Percentiles rank a stretch among this genome's conserved stretches.
phyloP scores from a whole-genome alignment of 2,329 filamentous ascomycete genomes.

The Ophiostoma novo-ulmi region DNA sequence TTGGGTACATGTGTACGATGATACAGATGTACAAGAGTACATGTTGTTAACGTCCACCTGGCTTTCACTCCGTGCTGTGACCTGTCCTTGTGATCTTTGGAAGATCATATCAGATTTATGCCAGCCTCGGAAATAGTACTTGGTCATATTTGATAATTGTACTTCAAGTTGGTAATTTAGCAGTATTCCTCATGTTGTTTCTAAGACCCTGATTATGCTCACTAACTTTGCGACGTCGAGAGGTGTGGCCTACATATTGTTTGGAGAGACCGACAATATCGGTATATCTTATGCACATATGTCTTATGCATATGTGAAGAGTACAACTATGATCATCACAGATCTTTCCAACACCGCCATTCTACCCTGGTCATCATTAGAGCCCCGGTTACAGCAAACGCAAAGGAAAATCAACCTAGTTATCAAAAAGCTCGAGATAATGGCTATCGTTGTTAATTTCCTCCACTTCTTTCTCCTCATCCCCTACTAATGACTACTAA shows the following conservation, averaged over 20 bases:
- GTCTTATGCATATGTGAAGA: no score
- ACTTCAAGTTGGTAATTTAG: not conserved
- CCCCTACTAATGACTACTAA: not conserved
- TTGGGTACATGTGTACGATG: not conserved
- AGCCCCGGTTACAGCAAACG: not conserved
- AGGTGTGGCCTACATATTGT: not conserved
- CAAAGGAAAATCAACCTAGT: not conserved
- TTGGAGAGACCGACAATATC: not conserved
- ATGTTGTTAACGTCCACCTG: not conserved
- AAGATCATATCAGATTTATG: not conserved
- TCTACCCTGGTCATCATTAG: not conserved
- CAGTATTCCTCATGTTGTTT: not conserved
- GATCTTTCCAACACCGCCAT: constrained; percentile 4
- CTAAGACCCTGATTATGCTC: not conserved
- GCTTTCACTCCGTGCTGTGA: not conserved
- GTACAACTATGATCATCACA: not conserved
- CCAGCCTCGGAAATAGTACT: not conserved
- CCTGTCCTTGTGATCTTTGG: not conserved
- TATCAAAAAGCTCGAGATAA: not conserved
- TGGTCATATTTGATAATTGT: not conserved
- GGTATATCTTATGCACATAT: not conserved
- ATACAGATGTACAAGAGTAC: not conserved
- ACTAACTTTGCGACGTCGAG: not conserved
- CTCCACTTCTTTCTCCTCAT: not conserved
- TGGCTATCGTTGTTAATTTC: not conserved